Percentiles rank a stretch among this genome's conserved stretches.
These are phyloP conservation scores for Wickerhamiella domercqiae DNA, from an alignment of 805 yeast genomes.

Conservation along the genomic window DNA sequence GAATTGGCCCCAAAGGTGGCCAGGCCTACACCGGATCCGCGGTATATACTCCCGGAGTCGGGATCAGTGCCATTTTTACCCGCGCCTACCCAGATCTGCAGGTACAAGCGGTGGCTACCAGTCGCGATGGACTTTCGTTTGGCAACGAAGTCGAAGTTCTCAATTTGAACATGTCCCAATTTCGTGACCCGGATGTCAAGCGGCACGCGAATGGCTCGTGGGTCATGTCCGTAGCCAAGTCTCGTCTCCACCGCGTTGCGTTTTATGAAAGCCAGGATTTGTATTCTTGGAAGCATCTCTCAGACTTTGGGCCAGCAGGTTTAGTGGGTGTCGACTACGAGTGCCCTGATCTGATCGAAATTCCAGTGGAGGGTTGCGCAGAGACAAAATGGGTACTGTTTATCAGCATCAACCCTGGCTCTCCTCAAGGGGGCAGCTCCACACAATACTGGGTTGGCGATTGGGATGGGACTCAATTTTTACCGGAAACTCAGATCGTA, in stretches of 20 bases:
- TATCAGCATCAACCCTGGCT: conserved; percentile 30
- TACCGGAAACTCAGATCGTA: conserved; percentile 21
- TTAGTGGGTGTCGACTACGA: conserved; percentile 28
- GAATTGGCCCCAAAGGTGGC: conserved; percentile 19
- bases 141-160: conserved; percentile 23
- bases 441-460: conserved; percentile 30
- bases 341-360: conserved; percentile 27
- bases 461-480: conserved; percentile 28
- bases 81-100: conserved; percentile 19
- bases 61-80: conserved; percentile 25
- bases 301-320: conserved; percentile 9
- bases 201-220: conserved; percentile 11
- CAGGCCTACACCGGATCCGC: conserved; percentile 28
- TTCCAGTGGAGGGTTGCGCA: conserved; percentile 19
- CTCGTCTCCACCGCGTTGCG: conserved; percentile 12
- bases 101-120: conserved; percentile 25
- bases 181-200: conserved; percentile 15
- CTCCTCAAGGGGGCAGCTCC: conserved; percentile 28
- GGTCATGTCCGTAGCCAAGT: conserved; percentile 12
- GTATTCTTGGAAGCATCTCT: conserved; percentile 6
- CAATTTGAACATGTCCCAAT: conserved; percentile 15
- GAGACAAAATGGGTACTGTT: conserved; percentile 26
- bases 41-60: conserved; percentile 16
- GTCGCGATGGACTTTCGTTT: conserved; percentile 26
- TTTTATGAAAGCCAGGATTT: conserved; percentile 13